Evolutionary conservation across 2,329 filamentous ascomycete genomes (phyloP).

Genomic region (Fusarium palustre): DNA sequence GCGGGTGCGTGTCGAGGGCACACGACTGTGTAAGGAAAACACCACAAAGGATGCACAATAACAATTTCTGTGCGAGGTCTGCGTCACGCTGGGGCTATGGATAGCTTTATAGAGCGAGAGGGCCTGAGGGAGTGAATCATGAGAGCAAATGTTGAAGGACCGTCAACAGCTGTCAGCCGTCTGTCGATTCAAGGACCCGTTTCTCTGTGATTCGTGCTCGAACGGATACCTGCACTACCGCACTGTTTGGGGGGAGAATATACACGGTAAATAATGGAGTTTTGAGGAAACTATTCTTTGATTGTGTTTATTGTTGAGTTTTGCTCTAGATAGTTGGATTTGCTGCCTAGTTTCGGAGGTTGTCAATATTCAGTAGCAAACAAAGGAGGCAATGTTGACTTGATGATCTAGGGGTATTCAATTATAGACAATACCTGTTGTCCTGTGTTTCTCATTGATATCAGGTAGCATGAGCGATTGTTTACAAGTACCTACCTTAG

Average conservation of each 20-base stretch:
- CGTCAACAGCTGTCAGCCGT: constrained; percentile 42
- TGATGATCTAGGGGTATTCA: no score
- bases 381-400: background rate
- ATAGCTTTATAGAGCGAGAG: background rate
- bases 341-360: background rate
- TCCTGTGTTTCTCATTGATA: background rate
- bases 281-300: background rate
- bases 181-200: constrained; percentile 21
- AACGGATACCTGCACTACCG: constrained; percentile 25
- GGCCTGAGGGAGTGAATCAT: constrained; percentile 34
- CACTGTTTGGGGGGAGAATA: constrained; percentile 1
- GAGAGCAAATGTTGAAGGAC: background rate
- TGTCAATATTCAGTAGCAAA: background rate
- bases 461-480: background rate
- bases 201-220: constrained; percentile 29
- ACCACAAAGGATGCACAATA: constrained; percentile 33
- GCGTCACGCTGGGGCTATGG: constrained; percentile 36
- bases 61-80: constrained; percentile 20
- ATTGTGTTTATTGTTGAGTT: background rate
- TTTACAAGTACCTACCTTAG: background rate
- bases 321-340: background rate
- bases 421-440: no score
- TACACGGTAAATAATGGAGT: background rate
- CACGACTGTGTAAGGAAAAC: constrained; percentile 23
- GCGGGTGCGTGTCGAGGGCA: constrained; percentile 26